Conservation (phyloP, 768 basidiomycete species). For the Mycena vitilis region DNA sequence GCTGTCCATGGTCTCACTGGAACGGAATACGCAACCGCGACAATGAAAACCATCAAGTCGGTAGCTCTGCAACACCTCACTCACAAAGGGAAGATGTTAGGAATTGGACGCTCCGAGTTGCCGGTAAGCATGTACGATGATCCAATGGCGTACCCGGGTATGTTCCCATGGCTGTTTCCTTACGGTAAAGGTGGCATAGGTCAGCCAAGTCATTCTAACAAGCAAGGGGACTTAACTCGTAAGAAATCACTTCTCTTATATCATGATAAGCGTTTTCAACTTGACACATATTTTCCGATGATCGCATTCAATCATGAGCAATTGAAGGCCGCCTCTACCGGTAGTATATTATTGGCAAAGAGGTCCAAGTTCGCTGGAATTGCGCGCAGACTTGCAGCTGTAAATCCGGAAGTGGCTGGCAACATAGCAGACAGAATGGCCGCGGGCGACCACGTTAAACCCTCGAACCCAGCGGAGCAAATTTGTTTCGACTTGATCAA, state of each 20-base stretch:
- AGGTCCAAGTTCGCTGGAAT: constrained; percentile 43
- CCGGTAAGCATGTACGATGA: constrained; percentile 45
- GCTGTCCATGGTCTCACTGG: constrained; percentile 50
- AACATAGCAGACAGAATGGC: constrained; percentile 38
- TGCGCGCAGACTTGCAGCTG: constrained; percentile 31
- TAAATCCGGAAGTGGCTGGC: constrained; percentile 40
- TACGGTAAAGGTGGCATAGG: constrained; percentile 50
- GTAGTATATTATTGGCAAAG: constrained; percentile 45
- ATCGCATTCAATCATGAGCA: constrained; percentile 55
- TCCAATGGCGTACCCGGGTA: constrained; percentile 47
- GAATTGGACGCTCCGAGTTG: constrained; percentile 32
- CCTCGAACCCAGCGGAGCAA: constrained; percentile 46
- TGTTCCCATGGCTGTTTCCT: constrained; percentile 55
- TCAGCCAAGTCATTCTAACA: constrained; percentile 1
- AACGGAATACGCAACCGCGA: constrained; percentile 35
- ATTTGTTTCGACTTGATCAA: constrained; percentile 47
- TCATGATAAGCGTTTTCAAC: constrained; percentile 45
- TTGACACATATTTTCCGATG: constrained; percentile 45
- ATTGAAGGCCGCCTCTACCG: constrained; percentile 43
- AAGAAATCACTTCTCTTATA: constrained; percentile 46
- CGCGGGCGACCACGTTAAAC: constrained; percentile 41
- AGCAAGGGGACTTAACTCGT: constrained; percentile 35
- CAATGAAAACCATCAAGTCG: constrained; percentile 34
- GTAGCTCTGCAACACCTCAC: constrained; percentile 40
- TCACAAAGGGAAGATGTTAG: constrained; percentile 35